Conservation (phyloP, 2,329 filamentous ascomycete species). For the Venturia oleaginea region DNA sequence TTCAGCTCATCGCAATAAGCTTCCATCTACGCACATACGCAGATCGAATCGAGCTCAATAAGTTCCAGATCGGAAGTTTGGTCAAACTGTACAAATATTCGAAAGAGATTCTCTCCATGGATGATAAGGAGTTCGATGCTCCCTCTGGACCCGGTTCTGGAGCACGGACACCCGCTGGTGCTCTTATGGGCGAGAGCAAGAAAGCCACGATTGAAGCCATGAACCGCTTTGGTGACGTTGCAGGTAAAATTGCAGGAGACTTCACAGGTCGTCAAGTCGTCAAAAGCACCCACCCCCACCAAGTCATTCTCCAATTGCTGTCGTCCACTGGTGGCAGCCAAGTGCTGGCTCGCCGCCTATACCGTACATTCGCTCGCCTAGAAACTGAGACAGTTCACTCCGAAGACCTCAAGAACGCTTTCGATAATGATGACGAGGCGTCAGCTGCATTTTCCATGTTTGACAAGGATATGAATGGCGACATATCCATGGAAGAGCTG, state of each 20-base stretch:
- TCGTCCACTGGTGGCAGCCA: slow-evolving; percentile 65
- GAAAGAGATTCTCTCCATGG: slow-evolving; percentile 54
- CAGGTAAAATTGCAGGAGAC: slow-evolving; percentile 79
- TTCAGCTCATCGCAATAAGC: slow-evolving; percentile 87
- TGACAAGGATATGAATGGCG: slow-evolving; percentile 92
- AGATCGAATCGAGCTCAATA: slow-evolving; percentile 84
- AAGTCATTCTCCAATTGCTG: slow-evolving; percentile 73
- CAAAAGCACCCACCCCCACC: slow-evolving; percentile 67
- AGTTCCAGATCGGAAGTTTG: slow-evolving; percentile 69
- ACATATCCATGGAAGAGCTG: slow-evolving; percentile 91
- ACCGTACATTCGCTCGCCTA: slow-evolving; percentile 71
- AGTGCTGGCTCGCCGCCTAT: slow-evolving; percentile 76
- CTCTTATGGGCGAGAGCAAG: slow-evolving; percentile 57
- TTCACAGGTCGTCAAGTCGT: slow-evolving; percentile 69
- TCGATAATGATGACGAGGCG: slow-evolving; percentile 74
- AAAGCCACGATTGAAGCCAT: slow-evolving; percentile 67
- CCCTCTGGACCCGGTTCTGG: slow-evolving; percentile 46
- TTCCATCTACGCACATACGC: slow-evolving; percentile 89
- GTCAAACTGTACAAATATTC: slow-evolving; percentile 58
- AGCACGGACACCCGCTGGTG: slow-evolving; percentile 59
- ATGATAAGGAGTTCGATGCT: slow-evolving; percentile 66
- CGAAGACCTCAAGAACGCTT: slow-evolving; percentile 71
- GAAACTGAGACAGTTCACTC: slow-evolving; percentile 67
- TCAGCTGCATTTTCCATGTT: slow-evolving; percentile 86
- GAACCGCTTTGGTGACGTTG: slow-evolving; percentile 74